phyloP scores from a whole-genome alignment of 2,329 filamentous ascomycete species.

The Mariannaea sp. region DNA sequence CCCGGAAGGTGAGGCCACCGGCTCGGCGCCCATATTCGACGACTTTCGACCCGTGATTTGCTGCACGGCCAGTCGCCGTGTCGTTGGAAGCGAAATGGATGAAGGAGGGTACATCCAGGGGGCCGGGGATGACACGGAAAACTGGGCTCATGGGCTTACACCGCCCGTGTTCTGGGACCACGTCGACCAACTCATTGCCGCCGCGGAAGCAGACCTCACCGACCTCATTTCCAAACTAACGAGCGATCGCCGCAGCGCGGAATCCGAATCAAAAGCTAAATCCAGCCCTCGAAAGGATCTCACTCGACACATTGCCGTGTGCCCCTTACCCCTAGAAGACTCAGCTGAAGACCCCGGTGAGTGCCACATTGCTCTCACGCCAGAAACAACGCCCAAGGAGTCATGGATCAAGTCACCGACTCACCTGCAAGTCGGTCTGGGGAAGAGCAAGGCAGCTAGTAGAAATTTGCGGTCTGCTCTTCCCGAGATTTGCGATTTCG shows the following conservation, averaged over 20 bases:
- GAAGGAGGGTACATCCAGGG: constrained; percentile 84
- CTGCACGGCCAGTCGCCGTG: constrained; percentile 80
- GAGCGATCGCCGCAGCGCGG: constrained; percentile 34
- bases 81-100: constrained; percentile 66
- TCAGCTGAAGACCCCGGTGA: constrained; percentile 17
- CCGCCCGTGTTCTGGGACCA: constrained; percentile 81
- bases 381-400: constrained; percentile 51
- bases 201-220: constrained; percentile 67
- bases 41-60: constrained; percentile 77
- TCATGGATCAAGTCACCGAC: constrained; percentile 45
- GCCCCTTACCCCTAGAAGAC: constrained; percentile 42
- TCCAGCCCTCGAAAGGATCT: constrained; percentile 37
- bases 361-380: constrained; percentile 51
- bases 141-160: constrained; percentile 84
- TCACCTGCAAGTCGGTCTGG: constrained; percentile 65
- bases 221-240: constrained; percentile 55
- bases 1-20: constrained; percentile 38
- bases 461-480: constrained; percentile 79
- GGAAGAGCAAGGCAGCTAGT: constrained; percentile 76
- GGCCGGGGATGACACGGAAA: constrained; percentile 92
- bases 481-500: constrained; percentile 63
- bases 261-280: constrained; percentile 15
- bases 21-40: constrained; percentile 50
- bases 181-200: constrained; percentile 60
- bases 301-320: constrained; percentile 46